Conservation (phyloP, 345 rosid genomes). For the Arabidopsis arenosa region DNA sequence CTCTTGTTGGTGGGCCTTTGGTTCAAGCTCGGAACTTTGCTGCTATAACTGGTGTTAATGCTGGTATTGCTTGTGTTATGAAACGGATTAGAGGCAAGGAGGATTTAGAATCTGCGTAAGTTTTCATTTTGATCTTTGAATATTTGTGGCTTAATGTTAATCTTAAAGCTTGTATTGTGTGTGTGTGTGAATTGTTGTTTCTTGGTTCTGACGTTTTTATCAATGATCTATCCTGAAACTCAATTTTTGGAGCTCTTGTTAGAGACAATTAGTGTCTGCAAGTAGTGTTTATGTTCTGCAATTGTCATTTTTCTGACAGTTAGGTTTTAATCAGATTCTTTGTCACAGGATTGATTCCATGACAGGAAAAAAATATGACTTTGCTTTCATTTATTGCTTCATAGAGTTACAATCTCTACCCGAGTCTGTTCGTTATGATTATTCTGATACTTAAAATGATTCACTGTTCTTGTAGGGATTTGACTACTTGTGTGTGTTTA, state of each 20-base stretch:
- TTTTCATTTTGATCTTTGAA: not conserved
- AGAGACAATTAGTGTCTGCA: not conserved
- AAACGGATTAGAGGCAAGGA: slow-evolving; percentile 93
- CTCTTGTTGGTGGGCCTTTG: slow-evolving; percentile 85
- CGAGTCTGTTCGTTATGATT: slow-evolving; percentile 7
- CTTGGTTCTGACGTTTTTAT: not conserved
- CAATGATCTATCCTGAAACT: not conserved
- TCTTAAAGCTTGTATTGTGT: slow-evolving; percentile 6
- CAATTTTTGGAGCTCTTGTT: not conserved
- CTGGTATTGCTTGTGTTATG: slow-evolving; percentile 86
- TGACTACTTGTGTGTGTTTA: slow-evolving; percentile 25
- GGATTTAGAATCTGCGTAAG: slow-evolving; percentile 88
- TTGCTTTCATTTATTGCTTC: slow-evolving; percentile 1
- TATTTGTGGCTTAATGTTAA: not conserved
- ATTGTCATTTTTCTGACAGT: not conserved
- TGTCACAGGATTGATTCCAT: slow-evolving; percentile 7
- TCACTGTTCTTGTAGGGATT: not conserved
- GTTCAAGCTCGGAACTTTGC: slow-evolving; percentile 98
- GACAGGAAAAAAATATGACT: not conserved
- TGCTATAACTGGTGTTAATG: slow-evolving; percentile 89
- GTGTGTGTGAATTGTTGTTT: slow-evolving; percentile 27
- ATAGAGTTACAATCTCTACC: not conserved
- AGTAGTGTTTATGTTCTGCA: slow-evolving; percentile 15
- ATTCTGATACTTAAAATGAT: slow-evolving; percentile 2
- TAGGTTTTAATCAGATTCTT: slow-evolving; percentile 12